phyloP scores from a whole-genome alignment of 176 grass and related monocot species.

The Secale cereale region DNA sequence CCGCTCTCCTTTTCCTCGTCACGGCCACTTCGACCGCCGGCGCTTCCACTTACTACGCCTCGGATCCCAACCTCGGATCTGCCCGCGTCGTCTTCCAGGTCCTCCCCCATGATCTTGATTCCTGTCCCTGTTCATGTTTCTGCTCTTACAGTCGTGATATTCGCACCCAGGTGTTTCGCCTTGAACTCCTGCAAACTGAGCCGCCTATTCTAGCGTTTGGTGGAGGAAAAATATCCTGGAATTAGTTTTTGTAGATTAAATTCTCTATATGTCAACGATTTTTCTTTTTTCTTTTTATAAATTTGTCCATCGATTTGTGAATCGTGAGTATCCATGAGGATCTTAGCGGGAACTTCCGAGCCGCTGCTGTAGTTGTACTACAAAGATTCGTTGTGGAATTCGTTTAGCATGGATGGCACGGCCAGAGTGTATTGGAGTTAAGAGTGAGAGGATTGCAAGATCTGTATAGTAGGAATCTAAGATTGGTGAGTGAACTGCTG shows the following conservation, averaged over 20 bases:
- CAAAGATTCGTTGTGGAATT: neutral
- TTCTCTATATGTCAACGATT: neutral
- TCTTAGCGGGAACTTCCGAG: neutral
- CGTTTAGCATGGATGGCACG: neutral
- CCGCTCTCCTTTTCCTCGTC: constrained; percentile 22
- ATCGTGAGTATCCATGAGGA: neutral
- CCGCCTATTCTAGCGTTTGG: neutral
- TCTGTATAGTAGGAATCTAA: neutral
- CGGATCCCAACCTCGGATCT: constrained; percentile 66
- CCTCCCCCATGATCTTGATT: too few species aligned
- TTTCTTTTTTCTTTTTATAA: neutral
- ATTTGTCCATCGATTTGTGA: neutral
- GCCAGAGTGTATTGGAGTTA: neutral
- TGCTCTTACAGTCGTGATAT: neutral
- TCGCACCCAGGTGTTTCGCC: neutral
- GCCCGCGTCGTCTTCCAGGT: constrained; percentile 97
- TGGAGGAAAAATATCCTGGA: neutral
- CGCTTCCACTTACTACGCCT: constrained; percentile 42
- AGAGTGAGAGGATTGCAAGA: neutral
- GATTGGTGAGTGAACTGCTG: neutral
- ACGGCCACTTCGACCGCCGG: constrained; percentile 4
- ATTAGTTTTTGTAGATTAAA: neutral
- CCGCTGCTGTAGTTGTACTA: neutral
- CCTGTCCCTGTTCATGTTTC: too few species aligned
- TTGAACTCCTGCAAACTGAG: neutral